A percentile compares a stretch with the other conserved stretches of the same genome.
Conservation (phyloP, 768 basidiomycete species). For the Hydnomerulius pinastri region DNA sequence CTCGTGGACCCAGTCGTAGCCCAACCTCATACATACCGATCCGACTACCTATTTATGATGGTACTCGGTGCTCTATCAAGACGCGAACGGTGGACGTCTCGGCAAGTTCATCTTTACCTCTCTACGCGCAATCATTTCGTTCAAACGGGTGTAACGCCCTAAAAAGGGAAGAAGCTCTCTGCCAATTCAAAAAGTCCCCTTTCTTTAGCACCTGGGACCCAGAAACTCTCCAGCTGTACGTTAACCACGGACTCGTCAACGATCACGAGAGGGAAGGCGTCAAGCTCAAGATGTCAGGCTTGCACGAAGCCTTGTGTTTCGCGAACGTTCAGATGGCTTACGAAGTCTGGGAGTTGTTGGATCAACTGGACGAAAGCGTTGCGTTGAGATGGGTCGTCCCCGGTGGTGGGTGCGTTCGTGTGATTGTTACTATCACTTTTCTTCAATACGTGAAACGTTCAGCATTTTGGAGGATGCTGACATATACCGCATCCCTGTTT, state of each 20-base stretch:
- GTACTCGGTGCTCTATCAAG: constrained; percentile 55
- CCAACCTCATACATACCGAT: constrained; percentile 12
- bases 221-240: constrained; percentile 56
- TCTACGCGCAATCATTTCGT: too few relatives aligned
- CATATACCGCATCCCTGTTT: too few relatives aligned
- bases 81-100: constrained; percentile 62
- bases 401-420: constrained; percentile 12
- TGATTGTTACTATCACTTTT: too few relatives aligned
- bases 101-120: too few relatives aligned
- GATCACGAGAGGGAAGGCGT: constrained; percentile 40
- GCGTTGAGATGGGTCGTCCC: constrained; percentile 33
- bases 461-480: neutral
- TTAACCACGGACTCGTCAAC: constrained; percentile 54
- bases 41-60: neutral
- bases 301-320: constrained; percentile 68
- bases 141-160: too few relatives aligned
- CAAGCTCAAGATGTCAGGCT: constrained; percentile 62
- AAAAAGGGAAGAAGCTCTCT: constrained; percentile 63
- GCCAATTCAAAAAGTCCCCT: constrained; percentile 47
- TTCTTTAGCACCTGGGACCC: constrained; percentile 79
- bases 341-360: constrained; percentile 32
- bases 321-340: constrained; percentile 37
- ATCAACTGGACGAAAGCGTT: constrained; percentile 26
- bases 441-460: too few relatives aligned
- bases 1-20: constrained; percentile 79